These are phyloP conservation scores for Scheffersomyces spartinae DNA, from an alignment of 805 yeast species.

Conservation along the genomic window DNA sequence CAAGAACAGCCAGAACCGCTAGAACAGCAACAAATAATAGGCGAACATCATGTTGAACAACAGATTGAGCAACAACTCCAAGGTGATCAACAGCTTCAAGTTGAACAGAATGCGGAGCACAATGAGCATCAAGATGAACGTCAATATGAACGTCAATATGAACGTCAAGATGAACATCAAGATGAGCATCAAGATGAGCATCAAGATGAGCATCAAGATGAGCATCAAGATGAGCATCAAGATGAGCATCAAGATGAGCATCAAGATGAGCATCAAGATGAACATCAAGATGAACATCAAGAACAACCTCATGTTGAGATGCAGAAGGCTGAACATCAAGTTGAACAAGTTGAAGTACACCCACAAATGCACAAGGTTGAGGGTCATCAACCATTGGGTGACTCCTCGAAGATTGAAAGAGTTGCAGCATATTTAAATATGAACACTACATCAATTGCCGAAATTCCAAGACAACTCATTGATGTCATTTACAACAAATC, in stretches of 20 bases:
- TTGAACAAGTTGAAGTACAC: no score
- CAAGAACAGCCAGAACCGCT: no score
- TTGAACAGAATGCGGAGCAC: conserved; percentile 1
- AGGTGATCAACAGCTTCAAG: conserved; percentile 1
- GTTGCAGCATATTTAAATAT: conserved; percentile 16
- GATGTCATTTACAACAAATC: conserved; percentile 14
- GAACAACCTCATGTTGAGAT: conserved; percentile 3
- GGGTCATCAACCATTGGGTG: no score
- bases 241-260: conserved; percentile 1
- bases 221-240: conserved; percentile 2
- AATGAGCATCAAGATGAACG: background rate
- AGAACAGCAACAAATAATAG: no score
- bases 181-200: conserved; percentile 3
- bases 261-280: conserved; percentile 3
- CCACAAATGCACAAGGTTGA: no score
- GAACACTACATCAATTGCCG: no score
- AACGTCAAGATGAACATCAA: background rate
- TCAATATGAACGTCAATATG: background rate
- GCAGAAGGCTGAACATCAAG: conserved; percentile 6
- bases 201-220: conserved; percentile 3
- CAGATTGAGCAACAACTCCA: no score
- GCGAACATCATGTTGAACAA: no score
- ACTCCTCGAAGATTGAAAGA: conserved; percentile 7
- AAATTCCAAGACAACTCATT: no score
- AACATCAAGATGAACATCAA: conserved; percentile 3